Evolutionary conservation across 1,139 yeast species (phyloP).

Genomic region (Pichia terricola): DNA sequence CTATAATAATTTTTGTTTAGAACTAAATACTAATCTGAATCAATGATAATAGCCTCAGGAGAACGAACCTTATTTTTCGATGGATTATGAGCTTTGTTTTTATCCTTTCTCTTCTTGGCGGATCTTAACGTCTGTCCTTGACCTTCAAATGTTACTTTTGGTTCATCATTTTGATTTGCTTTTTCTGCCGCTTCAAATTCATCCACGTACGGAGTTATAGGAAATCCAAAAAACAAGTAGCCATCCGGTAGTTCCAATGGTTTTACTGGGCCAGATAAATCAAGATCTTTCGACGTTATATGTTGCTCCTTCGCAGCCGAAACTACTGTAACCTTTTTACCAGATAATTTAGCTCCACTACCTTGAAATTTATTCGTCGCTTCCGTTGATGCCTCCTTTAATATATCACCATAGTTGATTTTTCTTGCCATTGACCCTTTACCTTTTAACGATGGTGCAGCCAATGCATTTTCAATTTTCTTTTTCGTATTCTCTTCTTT

Average conservation of each 20-base stretch:
- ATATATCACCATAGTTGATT: slow-evolving; percentile 57
- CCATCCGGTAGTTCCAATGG: slow-evolving; percentile 73
- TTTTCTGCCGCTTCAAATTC: slow-evolving; percentile 33
- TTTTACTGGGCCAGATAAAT: slow-evolving; percentile 53
- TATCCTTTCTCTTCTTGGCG: slow-evolving; percentile 64
- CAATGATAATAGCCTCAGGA: slow-evolving; percentile 76
- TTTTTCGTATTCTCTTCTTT: slow-evolving; percentile 21
- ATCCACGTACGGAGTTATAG: slow-evolving; percentile 61
- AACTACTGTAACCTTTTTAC: slow-evolving; percentile 32
- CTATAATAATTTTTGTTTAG: neutral
- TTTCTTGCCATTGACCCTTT: slow-evolving; percentile 71
- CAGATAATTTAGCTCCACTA: slow-evolving; percentile 65
- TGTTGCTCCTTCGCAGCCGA: slow-evolving; percentile 22
- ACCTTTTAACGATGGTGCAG: slow-evolving; percentile 25
- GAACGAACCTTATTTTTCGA: slow-evolving; percentile 43
- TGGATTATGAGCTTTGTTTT: slow-evolving; percentile 29
- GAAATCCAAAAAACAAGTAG: slow-evolving; percentile 89
- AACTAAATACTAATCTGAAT: slow-evolving; percentile 28
- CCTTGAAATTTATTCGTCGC: slow-evolving; percentile 38
- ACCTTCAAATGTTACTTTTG: slow-evolving; percentile 37
- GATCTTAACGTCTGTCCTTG: slow-evolving; percentile 66
- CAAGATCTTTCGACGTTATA: slow-evolving; percentile 28
- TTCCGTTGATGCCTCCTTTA: slow-evolving; percentile 31
- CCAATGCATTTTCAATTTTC: slow-evolving; percentile 19
- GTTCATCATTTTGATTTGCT: slow-evolving; percentile 19